Percentiles rank a stretch among this genome's conserved stretches.
Conservation (phyloP, 495 filamentous ascomycete genomes). For the Pseudotulostoma volvatum region DNA sequence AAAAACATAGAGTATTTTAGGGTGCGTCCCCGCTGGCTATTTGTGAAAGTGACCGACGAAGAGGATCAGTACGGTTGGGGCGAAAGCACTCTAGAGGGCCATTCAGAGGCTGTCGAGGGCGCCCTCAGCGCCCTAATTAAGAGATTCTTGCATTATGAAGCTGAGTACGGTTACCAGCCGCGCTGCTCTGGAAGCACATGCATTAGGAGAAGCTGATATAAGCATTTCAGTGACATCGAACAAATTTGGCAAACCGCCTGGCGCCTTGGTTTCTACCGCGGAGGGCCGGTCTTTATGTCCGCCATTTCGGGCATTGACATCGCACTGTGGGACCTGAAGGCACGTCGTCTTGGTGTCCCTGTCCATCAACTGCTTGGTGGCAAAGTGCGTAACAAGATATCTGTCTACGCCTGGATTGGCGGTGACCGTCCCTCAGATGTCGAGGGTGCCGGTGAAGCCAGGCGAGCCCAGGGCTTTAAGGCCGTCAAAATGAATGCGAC, state of each 20-base stretch:
- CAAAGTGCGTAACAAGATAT: slow-evolving; percentile 55
- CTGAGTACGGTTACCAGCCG: slow-evolving; percentile 36
- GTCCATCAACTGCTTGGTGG: slow-evolving; percentile 62
- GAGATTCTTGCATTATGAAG: slow-evolving; percentile 51
- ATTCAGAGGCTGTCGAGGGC: slow-evolving; percentile 60
- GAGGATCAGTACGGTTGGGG: slow-evolving; percentile 56
- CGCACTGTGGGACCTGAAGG: slow-evolving; percentile 69
- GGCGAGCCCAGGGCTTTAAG: slow-evolving; percentile 54
- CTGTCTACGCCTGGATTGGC: slow-evolving; percentile 79
- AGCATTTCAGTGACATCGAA: slow-evolving; percentile 50
- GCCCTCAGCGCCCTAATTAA: slow-evolving; percentile 50
- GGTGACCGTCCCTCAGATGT: slow-evolving; percentile 65
- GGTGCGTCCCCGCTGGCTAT: slow-evolving; percentile 60
- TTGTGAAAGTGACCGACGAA: slow-evolving; percentile 58
- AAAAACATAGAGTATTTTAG: slow-evolving; percentile 58
- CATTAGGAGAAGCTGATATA: background rate
- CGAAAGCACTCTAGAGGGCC: slow-evolving; percentile 61
- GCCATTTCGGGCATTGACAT: slow-evolving; percentile 69
- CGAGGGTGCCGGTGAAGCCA: slow-evolving; percentile 41
- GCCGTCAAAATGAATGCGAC: slow-evolving; percentile 74
- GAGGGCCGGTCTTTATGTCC: slow-evolving; percentile 74
- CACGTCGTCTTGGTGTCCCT: slow-evolving; percentile 43
- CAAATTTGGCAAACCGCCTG: slow-evolving; percentile 62
- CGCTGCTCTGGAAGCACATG: background rate
- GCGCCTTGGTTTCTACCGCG: slow-evolving; percentile 60